These are phyloP conservation scores for Penicillium sp. DNA, from an alignment of 2,329 filamentous ascomycete species.

Conservation along the genomic window DNA sequence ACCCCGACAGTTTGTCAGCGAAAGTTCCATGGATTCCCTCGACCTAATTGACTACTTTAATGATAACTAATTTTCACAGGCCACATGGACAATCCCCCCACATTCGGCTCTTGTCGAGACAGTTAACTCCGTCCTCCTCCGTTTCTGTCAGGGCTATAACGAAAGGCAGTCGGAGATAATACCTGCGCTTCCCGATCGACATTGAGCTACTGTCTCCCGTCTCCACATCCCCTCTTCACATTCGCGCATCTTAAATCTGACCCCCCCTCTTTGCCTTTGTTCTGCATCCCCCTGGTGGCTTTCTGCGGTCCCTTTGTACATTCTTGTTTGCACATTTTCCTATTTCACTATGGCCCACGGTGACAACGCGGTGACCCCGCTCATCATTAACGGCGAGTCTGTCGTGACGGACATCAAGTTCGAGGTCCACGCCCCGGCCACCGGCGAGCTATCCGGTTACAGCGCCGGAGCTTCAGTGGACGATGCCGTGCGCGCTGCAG, in stretches of 20 bases:
- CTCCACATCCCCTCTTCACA: constrained; percentile 1
- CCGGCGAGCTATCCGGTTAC: constrained; percentile 52
- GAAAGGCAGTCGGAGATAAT: neutral
- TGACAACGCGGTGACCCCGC: constrained; percentile 29
- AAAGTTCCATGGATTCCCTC: no score
- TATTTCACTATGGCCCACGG: constrained; percentile 13
- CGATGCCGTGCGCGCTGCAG: constrained; percentile 54
- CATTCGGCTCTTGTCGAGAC: constrained; percentile 11
- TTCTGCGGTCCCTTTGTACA: neutral
- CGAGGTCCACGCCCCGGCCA: constrained; percentile 53
- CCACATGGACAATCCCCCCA: constrained; percentile 6
- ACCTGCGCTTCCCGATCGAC: neutral
- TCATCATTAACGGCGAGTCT: constrained; percentile 44
- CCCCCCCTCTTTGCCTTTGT: neutral
- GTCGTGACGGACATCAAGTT: constrained; percentile 40
- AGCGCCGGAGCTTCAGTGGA: constrained; percentile 54
- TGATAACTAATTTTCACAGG: no score
- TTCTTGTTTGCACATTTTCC: neutral
- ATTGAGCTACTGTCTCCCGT: neutral
- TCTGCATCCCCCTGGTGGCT: no score
- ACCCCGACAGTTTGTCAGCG: neutral
- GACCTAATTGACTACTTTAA: no score
- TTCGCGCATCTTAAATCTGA: constrained; percentile 1
- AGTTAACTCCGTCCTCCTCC: constrained; percentile 1
- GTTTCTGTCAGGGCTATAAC: neutral